phyloP scores from a whole-genome alignment of 257 asterid genomes.

The Solanum neorickii region DNA sequence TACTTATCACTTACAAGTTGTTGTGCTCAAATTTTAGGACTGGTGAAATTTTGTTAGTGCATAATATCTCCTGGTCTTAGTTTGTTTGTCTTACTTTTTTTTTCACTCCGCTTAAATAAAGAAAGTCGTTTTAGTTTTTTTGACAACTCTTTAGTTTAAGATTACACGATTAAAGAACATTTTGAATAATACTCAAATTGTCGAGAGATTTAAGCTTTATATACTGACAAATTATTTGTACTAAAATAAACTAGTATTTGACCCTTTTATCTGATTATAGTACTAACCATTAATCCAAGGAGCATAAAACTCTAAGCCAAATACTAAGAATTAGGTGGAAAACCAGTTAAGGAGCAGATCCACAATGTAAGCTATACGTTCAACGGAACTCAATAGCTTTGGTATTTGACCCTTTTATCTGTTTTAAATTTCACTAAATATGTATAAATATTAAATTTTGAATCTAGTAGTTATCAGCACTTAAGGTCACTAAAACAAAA shows the following conservation, averaged over 20 bases:
- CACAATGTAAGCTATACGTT: background rate
- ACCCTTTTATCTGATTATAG: too few species aligned
- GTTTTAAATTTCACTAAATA: background rate
- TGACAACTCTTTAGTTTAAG: background rate
- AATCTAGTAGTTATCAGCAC: background rate
- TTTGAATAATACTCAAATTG: background rate
- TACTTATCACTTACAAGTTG: background rate
- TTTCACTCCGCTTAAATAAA: background rate
- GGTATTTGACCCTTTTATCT: background rate
- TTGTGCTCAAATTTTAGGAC: background rate
- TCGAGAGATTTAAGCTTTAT: background rate
- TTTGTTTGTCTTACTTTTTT: background rate
- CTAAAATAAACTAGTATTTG: background rate
- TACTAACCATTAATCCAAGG: too few species aligned
- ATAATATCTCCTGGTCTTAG: background rate
- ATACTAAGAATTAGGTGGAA: background rate
- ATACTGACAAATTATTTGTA: background rate
- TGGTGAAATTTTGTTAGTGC: background rate
- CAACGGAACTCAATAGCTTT: background rate
- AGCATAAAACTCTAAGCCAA: background rate
- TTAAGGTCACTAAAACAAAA: background rate
- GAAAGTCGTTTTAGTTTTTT: background rate
- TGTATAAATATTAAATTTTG: background rate
- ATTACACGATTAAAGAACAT: background rate
- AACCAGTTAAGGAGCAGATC: background rate